Evolutionary conservation across 2,329 filamentous ascomycete genomes (phyloP), one percentile per base, ranked within the genome.

Genomic region (Aspergillaceae sp.): DNA sequence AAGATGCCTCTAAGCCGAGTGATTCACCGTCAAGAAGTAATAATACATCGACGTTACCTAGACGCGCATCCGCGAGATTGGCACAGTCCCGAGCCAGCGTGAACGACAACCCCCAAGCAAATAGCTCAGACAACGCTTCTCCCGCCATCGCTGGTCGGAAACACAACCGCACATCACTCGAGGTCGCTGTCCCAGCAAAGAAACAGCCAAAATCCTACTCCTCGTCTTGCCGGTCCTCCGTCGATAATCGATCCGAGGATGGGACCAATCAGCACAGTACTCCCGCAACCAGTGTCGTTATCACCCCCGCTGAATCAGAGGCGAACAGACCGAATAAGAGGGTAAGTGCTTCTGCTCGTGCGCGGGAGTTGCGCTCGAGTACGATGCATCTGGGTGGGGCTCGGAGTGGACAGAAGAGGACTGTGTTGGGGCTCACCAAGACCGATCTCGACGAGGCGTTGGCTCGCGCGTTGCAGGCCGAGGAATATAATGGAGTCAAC

Each of bases 251-350:
- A 7, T 62, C 64, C 29, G 60, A 70, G 44, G 70, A 71, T 45
- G 67, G 69, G 4, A 75, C 69, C 1, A 19, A 19, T 19, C 19
- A 19, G 7, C 69, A 70, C 34, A 80, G 79, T 48, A 85, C 82
- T 3, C 80, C 81, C 4, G 76, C 71, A 34, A 85, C 82, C 19
- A 83, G 78, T 61, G 70, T 74, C 45, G 67, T 71, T 41, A 71
- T 69, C 11, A 83, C 80, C 7, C 80, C 79, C 3, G 72, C 68
- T 26, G 67, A 70, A 27, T 71, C 71, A 9, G 60, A 65, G 42
- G 56, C 56, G 29, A 60, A 52, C 19, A 48, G 46, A 8, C 40
- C 56, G 49, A 58, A 50, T 30, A 58, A 57, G 35, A 58, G 65
- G 29, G 58, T 73, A n/a, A 68, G 65, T 53, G 69, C 73, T 27